Evolutionary conservation across 257 asterid genomes (phyloP).

Genomic region (Lithospermum erythrorhizon): DNA sequence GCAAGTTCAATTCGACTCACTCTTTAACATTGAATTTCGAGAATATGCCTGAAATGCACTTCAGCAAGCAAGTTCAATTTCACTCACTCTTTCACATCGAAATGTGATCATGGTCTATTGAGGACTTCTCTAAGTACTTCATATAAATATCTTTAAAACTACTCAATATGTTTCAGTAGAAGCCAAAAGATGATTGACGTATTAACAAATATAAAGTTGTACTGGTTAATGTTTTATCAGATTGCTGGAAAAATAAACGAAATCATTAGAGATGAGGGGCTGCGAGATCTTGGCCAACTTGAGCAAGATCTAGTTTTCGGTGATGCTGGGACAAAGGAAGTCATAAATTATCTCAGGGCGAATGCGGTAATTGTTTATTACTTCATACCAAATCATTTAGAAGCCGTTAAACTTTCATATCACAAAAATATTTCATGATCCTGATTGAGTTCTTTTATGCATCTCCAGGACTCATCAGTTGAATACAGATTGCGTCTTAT

Average conservation of each 20-base stretch:
- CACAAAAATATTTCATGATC: background rate
- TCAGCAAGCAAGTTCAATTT: background rate
- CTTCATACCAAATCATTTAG: background rate
- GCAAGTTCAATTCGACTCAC: background rate
- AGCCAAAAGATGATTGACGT: no score
- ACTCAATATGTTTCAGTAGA: no score
- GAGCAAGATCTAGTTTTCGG: constrained; percentile 99
- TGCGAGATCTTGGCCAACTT: constrained; percentile 89
- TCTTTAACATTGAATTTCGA: background rate
- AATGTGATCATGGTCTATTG: no score
- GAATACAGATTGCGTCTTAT: constrained; percentile 80
- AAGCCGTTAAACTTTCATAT: constrained; percentile 4
- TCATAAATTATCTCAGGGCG: constrained; percentile 55
- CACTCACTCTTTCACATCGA: background rate
- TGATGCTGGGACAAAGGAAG: constrained; percentile 97
- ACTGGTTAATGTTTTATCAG: constrained; percentile 26
- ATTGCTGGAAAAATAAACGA: constrained; percentile 81
- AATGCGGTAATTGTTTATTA: constrained; percentile 37
- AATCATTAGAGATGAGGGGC: constrained; percentile 49
- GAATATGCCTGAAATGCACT: background rate
- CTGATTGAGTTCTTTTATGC: constrained; percentile 12
- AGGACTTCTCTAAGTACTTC: no score
- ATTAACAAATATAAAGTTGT: no score
- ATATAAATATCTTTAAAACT: no score
- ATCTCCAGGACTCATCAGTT: constrained; percentile 36